A percentile compares a stretch with the other conserved stretches of the same genome.
Evolutionary conservation across 2,329 filamentous ascomycete genomes (phyloP).

Genomic region (Trichothecium sympodiale): DNA sequence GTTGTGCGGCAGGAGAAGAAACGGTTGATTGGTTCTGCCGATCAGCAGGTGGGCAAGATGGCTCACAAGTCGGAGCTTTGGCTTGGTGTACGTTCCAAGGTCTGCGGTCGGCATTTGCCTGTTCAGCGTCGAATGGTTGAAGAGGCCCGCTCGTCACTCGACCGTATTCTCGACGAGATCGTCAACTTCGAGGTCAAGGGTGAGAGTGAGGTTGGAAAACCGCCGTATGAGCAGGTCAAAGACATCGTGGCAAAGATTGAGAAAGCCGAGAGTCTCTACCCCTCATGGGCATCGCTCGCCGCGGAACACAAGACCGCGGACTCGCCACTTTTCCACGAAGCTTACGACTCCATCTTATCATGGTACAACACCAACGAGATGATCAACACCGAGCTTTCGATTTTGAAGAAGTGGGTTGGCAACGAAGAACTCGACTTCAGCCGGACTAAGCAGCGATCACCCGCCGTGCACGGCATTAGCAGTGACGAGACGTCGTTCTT

Average conservation of each 20-base stretch:
- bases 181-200: constrained; percentile 91
- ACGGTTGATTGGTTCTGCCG: constrained; percentile 69
- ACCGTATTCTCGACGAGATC: constrained; percentile 72
- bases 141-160: constrained; percentile 64
- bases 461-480: constrained; percentile 55
- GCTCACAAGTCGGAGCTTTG: constrained; percentile 75
- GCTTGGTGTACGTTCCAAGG: constrained; percentile 75
- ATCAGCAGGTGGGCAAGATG: constrained; percentile 44
- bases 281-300: constrained; percentile 66
- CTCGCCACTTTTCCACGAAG: constrained; percentile 67
- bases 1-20: constrained; percentile 98
- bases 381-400: constrained; percentile 87
- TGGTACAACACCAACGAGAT: constrained; percentile 97
- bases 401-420: constrained; percentile 92
- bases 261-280: constrained; percentile 75
- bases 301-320: constrained; percentile 64
- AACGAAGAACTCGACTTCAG: constrained; percentile 91
- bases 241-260: constrained; percentile 87
- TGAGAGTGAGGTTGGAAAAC: constrained; percentile 81
- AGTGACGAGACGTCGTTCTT: constrained; percentile 87
- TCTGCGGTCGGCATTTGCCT: constrained; percentile 72
- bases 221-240: constrained; percentile 76
- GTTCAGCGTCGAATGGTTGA: constrained; percentile 83
- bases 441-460: constrained; percentile 58
- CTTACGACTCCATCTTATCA: constrained; percentile 78